phyloP scores from a whole-genome alignment of 2,329 filamentous ascomycete species.

The Penicillium sp. region DNA sequence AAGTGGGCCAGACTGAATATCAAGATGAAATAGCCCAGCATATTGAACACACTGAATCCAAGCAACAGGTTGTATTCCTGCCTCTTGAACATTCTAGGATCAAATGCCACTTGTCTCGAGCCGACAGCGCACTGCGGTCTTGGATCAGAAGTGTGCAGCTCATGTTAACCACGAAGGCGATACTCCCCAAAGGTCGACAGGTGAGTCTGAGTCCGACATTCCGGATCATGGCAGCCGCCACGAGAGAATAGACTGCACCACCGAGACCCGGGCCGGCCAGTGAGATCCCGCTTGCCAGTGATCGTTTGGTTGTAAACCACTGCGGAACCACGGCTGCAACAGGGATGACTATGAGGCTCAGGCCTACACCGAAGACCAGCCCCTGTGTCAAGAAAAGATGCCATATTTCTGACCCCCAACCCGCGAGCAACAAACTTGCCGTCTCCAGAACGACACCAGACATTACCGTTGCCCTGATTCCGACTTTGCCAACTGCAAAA shows the following conservation, averaged over 20 bases:
- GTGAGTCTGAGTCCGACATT: conserved; percentile 30
- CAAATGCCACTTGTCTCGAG: background rate
- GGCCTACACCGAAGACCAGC: conserved; percentile 26
- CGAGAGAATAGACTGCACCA: conserved; percentile 27
- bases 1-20: conserved; percentile 65
- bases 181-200: conserved; percentile 34
- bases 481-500: background rate
- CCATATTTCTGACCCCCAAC: conserved; percentile 25
- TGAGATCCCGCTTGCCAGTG: conserved; percentile 33
- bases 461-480: conserved; percentile 5
- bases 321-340: conserved; percentile 24
- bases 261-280: conserved; percentile 30
- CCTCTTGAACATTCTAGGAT: background rate
- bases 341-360: conserved; percentile 30
- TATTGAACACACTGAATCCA: conserved; percentile 48
- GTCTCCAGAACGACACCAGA: conserved; percentile 1
- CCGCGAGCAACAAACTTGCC: conserved; percentile 23
- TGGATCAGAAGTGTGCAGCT: background rate
- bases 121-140: background rate
- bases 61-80: conserved; percentile 12
- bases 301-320: conserved; percentile 36
- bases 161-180: background rate
- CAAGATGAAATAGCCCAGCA: conserved; percentile 62
- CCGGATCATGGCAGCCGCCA: conserved; percentile 32
- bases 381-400: conserved; percentile 30